Evolutionary conservation across 208 protist species (phyloP).

Genomic region (Leishmania gerbilli): DNA sequence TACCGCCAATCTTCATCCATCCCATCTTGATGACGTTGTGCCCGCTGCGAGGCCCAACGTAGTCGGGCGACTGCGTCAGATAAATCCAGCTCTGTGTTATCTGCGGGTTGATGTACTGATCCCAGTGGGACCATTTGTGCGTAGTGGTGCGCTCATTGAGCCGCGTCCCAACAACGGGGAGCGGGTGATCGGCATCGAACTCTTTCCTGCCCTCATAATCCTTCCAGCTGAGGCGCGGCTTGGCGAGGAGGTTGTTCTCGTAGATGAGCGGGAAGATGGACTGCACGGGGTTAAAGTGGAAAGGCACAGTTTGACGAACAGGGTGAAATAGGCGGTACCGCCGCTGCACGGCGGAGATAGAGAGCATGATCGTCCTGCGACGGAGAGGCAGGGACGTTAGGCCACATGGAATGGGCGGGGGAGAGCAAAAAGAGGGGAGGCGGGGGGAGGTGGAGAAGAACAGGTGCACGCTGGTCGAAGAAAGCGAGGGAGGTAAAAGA

Average conservation of each 20-base stretch:
- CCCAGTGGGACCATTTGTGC: slow-evolving; percentile 88
- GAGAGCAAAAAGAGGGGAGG: not conserved
- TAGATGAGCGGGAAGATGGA: slow-evolving; percentile 92
- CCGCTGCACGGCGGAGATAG: slow-evolving; percentile 5
- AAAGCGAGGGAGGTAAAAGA: not conserved
- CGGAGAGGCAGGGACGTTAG: not conserved
- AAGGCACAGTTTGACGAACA: slow-evolving; percentile 60
- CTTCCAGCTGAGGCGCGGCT: slow-evolving; percentile 80
- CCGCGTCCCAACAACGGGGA: slow-evolving; percentile 78
- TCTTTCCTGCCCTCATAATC: slow-evolving; percentile 77
- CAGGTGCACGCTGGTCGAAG: not conserved
- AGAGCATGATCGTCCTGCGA: slow-evolving; percentile 19
- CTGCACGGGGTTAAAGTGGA: slow-evolving; percentile 80
- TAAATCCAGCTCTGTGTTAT: slow-evolving; percentile 69
- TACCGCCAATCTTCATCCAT: slow-evolving; percentile 92
- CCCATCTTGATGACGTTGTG: slow-evolving; percentile 91
- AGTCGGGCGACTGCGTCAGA: slow-evolving; percentile 80
- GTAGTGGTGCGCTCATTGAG: slow-evolving; percentile 77
- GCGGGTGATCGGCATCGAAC: slow-evolving; percentile 86
- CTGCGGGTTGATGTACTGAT: slow-evolving; percentile 88
- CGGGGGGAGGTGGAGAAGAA: not conserved
- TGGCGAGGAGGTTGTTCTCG: slow-evolving; percentile 81
- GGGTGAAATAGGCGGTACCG: slow-evolving; percentile 82
- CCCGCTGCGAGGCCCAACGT: slow-evolving; percentile 81
- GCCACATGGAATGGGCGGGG: not conserved